phyloP scores from a whole-genome alignment of 75 land plant genomes.

The Ceratopteris richardii region DNA sequence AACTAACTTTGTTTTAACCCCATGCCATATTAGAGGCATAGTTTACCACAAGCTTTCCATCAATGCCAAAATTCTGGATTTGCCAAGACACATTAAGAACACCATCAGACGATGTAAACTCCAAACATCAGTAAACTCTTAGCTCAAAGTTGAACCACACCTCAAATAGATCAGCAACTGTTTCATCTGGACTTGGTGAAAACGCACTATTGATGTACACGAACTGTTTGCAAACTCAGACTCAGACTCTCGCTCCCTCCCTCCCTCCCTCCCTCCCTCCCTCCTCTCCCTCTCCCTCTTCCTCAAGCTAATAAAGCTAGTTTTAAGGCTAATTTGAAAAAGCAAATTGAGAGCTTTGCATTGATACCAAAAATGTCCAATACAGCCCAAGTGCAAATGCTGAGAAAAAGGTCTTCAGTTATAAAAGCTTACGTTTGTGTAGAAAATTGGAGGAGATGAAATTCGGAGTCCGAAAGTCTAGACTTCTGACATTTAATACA shows the following conservation, averaged over 20 bases:
- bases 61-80: slow-evolving; percentile 84
- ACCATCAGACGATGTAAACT: not conserved
- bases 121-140: slow-evolving; percentile 3
- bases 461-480: too few species aligned
- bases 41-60: slow-evolving; percentile 84
- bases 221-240: slow-evolving; percentile 43
- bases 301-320: too few species aligned
- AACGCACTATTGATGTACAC: slow-evolving; percentile 89
- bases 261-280: too few species aligned
- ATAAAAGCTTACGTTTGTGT: too few species aligned
- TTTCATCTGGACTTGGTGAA: slow-evolving; percentile 85
- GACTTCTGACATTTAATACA: too few species aligned
- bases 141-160: slow-evolving; percentile 34
- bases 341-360: too few species aligned
- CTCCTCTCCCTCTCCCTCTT: too few species aligned
- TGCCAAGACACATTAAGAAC: not conserved
- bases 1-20: slow-evolving; percentile 53
- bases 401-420: too few species aligned
- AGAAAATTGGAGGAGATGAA: too few species aligned
- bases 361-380: too few species aligned
- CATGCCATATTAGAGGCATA: slow-evolving; percentile 94
- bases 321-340: too few species aligned
- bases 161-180: slow-evolving; percentile 70
- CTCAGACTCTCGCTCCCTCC: not conserved
- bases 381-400: too few species aligned